phyloP scores from a whole-genome alignment of 2,329 filamentous ascomycete species.

The Ascochyta rabiei region DNA sequence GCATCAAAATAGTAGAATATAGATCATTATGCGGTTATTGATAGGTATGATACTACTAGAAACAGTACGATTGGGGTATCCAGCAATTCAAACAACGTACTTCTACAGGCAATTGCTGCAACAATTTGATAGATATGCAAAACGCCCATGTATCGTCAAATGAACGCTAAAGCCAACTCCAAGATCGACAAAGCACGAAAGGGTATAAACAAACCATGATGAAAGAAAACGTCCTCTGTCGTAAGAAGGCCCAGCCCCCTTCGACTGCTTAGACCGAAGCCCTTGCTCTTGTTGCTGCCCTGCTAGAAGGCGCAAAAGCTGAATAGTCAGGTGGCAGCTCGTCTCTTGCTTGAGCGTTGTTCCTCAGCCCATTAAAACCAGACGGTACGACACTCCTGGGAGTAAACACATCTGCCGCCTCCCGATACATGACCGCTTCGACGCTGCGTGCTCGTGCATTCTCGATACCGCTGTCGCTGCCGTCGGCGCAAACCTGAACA shows the following conservation, averaged over 20 bases:
- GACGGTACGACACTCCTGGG: slow-evolving; percentile 46
- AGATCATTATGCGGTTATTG: not conserved
- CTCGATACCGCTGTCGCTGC: slow-evolving; percentile 42
- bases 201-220: not conserved
- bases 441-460: slow-evolving; percentile 40
- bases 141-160: not conserved
- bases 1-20: not conserved
- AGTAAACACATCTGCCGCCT: slow-evolving; percentile 43
- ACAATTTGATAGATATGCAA: not conserved
- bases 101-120: not conserved
- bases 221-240: not conserved
- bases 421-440: slow-evolving; percentile 33
- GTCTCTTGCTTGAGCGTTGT: slow-evolving; percentile 11
- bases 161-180: not conserved
- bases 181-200: not conserved
- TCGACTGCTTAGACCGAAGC: not conserved
- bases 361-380: slow-evolving; percentile 10
- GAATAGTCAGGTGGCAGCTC: slow-evolving; percentile 41
- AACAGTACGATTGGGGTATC: slow-evolving; percentile 6
- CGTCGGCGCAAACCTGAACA: slow-evolving; percentile 52
- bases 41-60: not conserved
- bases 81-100: not conserved
- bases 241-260: not conserved
- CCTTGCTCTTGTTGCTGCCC: not conserved
- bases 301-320: slow-evolving; percentile 21